phyloP scores from a whole-genome alignment of 345 rosid genomes.

The Leavenworthia alabamica region DNA sequence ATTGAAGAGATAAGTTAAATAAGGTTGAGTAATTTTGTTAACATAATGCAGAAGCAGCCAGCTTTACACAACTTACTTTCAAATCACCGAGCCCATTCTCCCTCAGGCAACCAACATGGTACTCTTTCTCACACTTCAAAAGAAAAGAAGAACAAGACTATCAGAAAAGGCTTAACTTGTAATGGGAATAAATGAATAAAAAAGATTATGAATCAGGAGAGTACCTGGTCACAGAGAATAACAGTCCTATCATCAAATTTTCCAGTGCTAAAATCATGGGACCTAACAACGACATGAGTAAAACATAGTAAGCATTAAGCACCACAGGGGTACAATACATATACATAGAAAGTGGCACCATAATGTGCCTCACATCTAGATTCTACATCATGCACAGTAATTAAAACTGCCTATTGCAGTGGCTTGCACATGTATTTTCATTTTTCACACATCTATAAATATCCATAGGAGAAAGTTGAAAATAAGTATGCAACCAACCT shows the following conservation, averaged over 20 bases:
- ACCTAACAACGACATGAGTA: slow-evolving; percentile 36
- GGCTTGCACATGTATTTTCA: background rate
- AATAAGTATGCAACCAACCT: slow-evolving; percentile 45
- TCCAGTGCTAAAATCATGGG: slow-evolving; percentile 65
- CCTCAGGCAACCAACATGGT: slow-evolving; percentile 87
- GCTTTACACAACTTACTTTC: slow-evolving; percentile 50
- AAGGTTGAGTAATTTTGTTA: slow-evolving; percentile 12
- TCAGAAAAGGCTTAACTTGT: slow-evolving; percentile 16
- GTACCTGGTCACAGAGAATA: slow-evolving; percentile 94
- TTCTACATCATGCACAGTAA: slow-evolving; percentile 5
- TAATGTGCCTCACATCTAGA: slow-evolving; percentile 1
- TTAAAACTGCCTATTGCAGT: background rate
- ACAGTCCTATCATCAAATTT: slow-evolving; percentile 78
- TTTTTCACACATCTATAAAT: background rate
- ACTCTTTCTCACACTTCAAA: slow-evolving; percentile 92
- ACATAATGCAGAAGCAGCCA: background rate
- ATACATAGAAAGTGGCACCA: background rate
- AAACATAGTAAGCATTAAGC: background rate
- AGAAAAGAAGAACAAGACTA: slow-evolving; percentile 11
- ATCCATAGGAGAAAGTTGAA: background rate
- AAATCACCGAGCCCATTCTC: slow-evolving; percentile 65
- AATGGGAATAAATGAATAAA: background rate
- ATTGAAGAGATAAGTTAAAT: slow-evolving; percentile 5
- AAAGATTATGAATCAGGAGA: slow-evolving; percentile 16
- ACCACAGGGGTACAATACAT: background rate